Conservation (phyloP, 2,329 filamentous ascomycete species). For the Zarea fungicola region DNA sequence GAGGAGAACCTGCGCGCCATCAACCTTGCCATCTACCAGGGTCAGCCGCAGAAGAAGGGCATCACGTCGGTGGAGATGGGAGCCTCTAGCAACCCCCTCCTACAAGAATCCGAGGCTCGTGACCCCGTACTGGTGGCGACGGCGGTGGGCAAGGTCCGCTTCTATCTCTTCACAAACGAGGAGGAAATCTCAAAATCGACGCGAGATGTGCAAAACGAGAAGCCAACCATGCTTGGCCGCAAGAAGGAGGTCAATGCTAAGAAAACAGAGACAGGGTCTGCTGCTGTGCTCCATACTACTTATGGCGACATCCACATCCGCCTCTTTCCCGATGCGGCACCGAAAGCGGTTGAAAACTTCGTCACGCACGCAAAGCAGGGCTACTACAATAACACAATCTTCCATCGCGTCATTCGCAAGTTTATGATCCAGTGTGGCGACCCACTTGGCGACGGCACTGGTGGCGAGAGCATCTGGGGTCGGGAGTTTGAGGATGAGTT, state of each 20-base stretch:
- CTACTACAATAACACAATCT: slow-evolving; percentile 97
- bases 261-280: slow-evolving; percentile 66
- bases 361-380: slow-evolving; percentile 82
- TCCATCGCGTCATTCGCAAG: slow-evolving; percentile 93
- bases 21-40: slow-evolving; percentile 85
- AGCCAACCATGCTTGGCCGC: slow-evolving; percentile 62
- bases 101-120: slow-evolving; percentile 84
- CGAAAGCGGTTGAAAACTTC: slow-evolving; percentile 96
- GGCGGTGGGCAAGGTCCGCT: slow-evolving; percentile 79
- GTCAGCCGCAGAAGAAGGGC: slow-evolving; percentile 88
- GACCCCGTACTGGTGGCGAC: slow-evolving; percentile 87
- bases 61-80: slow-evolving; percentile 96
- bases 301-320: slow-evolving; percentile 92
- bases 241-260: slow-evolving; percentile 51
- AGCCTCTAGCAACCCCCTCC: slow-evolving; percentile 84
- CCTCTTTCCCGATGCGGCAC: slow-evolving; percentile 86
- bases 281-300: slow-evolving; percentile 84
- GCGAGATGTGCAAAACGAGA: slow-evolving; percentile 92
- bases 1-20: slow-evolving; percentile 84
- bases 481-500: slow-evolving; percentile 97
- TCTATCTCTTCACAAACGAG: slow-evolving; percentile 98
- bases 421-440: slow-evolving; percentile 99
- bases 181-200: slow-evolving; percentile 75
- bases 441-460: slow-evolving; percentile 83
- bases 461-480: slow-evolving; percentile 85